These are phyloP conservation scores for Paspalum vaginatum DNA, from an alignment of 176 grass and related monocot species.

Conservation along the genomic window DNA sequence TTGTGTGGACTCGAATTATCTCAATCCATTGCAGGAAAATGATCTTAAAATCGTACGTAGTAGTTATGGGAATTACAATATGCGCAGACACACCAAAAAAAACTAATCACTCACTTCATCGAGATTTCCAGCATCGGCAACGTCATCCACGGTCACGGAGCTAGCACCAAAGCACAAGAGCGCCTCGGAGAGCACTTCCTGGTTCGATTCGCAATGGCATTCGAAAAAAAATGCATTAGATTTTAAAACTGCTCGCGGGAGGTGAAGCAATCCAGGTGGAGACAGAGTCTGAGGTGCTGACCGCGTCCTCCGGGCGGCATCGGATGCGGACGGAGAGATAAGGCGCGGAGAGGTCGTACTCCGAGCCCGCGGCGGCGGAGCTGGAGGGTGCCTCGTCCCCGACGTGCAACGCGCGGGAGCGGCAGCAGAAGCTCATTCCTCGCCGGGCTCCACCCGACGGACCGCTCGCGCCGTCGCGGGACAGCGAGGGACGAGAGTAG, in stretches of 20 bases:
- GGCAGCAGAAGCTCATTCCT: constrained; percentile 36
- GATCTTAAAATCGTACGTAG: neutral
- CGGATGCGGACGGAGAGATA: constrained; percentile 75
- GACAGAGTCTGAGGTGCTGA: constrained; percentile 41
- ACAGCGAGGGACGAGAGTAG: constrained; percentile 17
- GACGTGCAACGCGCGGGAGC: constrained; percentile 15
- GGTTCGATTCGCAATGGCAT: neutral
- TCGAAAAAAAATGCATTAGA: neutral
- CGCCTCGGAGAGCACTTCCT: constrained; percentile 81
- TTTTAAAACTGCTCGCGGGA: neutral
- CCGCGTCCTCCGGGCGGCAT: constrained; percentile 66
- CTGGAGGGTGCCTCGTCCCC: constrained; percentile 19
- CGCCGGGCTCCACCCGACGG: neutral
- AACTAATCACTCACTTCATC: constrained; percentile 57
- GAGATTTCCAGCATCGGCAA: constrained; percentile 56
- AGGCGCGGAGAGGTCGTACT: constrained; percentile 38
- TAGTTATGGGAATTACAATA: neutral
- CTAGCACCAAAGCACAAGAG: constrained; percentile 82
- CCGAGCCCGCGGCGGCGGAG: constrained; percentile 13
- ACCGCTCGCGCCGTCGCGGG: neutral
- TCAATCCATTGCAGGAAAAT: neutral
- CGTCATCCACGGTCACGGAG: constrained; percentile 77
- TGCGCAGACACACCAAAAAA: neutral
- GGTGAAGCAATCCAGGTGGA: neutral
- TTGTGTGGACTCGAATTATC: neutral